Percentiles rank a stretch among this genome's conserved stretches.
These are phyloP conservation scores for Helenozyma baotianmanensis DNA, from an alignment of 805 yeast species.

Conservation along the genomic window DNA sequence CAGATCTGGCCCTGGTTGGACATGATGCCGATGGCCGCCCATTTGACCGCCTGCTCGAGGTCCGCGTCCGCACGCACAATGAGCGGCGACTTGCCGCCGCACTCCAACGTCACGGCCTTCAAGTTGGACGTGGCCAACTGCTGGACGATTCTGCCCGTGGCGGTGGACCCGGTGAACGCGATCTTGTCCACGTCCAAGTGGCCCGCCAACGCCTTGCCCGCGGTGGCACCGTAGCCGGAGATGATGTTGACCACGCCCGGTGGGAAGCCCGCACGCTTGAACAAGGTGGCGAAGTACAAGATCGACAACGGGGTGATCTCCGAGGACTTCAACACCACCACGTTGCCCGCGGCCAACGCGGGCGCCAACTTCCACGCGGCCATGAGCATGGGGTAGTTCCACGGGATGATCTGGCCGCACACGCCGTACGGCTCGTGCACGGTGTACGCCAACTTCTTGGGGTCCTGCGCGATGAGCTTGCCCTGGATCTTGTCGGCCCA, in stretches of 20 bases:
- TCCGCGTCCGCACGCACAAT: conserved; percentile 62
- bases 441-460: conserved; percentile 58
- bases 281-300: conserved; percentile 53
- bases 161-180: conserved; percentile 65
- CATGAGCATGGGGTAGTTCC: conserved; percentile 69
- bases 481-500: conserved; percentile 60
- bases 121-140: conserved; percentile 55
- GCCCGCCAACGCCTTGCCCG: conserved; percentile 62
- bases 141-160: conserved; percentile 64
- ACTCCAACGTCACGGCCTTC: conserved; percentile 63
- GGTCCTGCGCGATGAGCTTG: conserved; percentile 36
- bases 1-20: conserved; percentile 66
- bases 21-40: conserved; percentile 65
- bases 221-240: conserved; percentile 63
- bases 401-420: conserved; percentile 66
- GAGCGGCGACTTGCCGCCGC: conserved; percentile 71
- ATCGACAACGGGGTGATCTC: conserved; percentile 74
- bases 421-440: conserved; percentile 64
- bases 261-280: conserved; percentile 68
- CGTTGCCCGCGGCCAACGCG: conserved; percentile 77
- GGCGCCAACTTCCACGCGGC: conserved; percentile 81
- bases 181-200: conserved; percentile 57
- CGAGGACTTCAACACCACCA: conserved; percentile 66
- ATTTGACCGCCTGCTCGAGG: conserved; percentile 58
- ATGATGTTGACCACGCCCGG: conserved; percentile 71